Evolutionary conservation across 2,329 filamentous ascomycete genomes (phyloP).

Genomic region (Emergomyces orientalis): DNA sequence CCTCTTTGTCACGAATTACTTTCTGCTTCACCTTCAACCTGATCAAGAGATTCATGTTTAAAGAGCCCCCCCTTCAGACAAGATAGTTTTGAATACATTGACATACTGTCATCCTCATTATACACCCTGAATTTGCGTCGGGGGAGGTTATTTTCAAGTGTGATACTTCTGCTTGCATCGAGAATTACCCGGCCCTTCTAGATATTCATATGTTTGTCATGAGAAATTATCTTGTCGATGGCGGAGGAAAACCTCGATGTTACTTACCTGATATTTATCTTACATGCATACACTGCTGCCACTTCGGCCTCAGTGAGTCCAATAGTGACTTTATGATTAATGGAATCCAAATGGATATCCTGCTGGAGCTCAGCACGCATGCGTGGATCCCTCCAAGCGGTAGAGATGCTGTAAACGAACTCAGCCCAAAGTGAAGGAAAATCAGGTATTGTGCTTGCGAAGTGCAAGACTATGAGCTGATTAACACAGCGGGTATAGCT

Average conservation of each 20-base stretch:
- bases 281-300: conserved; percentile 20
- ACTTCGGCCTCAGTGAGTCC: conserved; percentile 11
- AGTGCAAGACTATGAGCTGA: conserved; percentile 17
- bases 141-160: background rate
- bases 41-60: conserved; percentile 21
- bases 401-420: conserved; percentile 11
- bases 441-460: conserved; percentile 11
- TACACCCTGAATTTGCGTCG: background rate
- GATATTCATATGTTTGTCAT: background rate
- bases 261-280: conserved; percentile 22
- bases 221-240: background rate
- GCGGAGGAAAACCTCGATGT: conserved; percentile 33
- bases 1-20: conserved; percentile 2
- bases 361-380: conserved; percentile 8
- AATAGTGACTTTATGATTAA: conserved; percentile 16
- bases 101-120: conserved; percentile 5
- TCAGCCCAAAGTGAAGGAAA: conserved; percentile 13
- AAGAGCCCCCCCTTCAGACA: conserved; percentile 20
- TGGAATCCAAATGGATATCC: background rate
- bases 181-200: conserved; percentile 11
- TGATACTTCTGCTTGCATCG: conserved; percentile 11
- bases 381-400: conserved; percentile 12
- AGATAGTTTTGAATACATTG: conserved; percentile 18
- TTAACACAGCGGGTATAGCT: conserved; percentile 26
- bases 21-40: conserved; percentile 8